Base-by-base conservation (phyloP, 2,329 filamentous ascomycete species). In the Paradendryphiella salina region DNA sequence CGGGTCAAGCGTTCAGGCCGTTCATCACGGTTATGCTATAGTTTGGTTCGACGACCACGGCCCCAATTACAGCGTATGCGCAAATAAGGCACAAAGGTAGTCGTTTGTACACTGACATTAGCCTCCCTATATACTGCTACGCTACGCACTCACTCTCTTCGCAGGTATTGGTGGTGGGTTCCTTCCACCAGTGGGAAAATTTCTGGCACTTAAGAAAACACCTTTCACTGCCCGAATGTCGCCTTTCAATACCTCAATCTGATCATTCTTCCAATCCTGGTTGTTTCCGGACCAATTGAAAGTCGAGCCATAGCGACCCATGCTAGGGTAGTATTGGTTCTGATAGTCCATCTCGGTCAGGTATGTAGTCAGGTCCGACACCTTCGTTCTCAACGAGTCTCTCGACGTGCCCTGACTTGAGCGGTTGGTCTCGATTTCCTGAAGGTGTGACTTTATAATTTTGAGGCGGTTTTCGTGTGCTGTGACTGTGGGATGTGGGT, bases 181-280 rank as follows among this genome's bases (percentile, higher is more conserved):
- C 45, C 59, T 61, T 1, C 67, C 64, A 7, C 67, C 69, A 40
- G 62, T 61, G 3, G 71, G 87, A 59, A 93, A 93, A 63, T 84
- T 89, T 64, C 87, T 83, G 4, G 89, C 83, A 64, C 85, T 90
- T 48, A 95, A 72, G 60, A 94, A 76, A 9, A 90, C 82, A 1
- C 89, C 89, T 76, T 95, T 95, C 34, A 94, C 83, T 49, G 87
- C 82, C 57, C 89, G 78, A 43, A 95, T 92, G 54, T 87, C 88
- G 57, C 84, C 84, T 74, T 88, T 89, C 15, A 89, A 79, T 66
- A 82, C 84, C 56, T 84, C 84, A 62, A 90, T 85, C 73, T 89
- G 87, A 71, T 93, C 88, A 20, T 81, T 77, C 59, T 80, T 54
- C 85, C 81, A 23, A 81, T 47, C 15, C 18, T 17, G 14, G 80